Evolutionary conservation across 2,329 filamentous ascomycete genomes (phyloP).

Genomic region (Hypocreales sp.): DNA sequence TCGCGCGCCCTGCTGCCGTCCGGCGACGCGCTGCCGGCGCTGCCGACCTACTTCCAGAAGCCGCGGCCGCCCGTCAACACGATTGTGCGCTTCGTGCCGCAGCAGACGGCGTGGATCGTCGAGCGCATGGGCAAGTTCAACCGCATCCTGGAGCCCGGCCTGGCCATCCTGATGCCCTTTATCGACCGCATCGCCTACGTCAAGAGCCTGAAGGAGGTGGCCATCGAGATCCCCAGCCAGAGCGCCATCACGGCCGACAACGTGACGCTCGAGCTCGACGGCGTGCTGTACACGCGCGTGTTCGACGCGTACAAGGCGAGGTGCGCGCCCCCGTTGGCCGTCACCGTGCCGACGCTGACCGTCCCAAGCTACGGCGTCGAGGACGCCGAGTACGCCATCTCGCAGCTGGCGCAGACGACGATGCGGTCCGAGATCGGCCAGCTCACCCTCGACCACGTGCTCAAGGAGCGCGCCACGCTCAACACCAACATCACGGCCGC

Average conservation of each 20-base stretch:
- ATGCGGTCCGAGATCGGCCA: conserved; percentile 99
- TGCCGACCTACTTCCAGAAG: conserved; percentile 69
- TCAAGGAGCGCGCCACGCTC: conserved; percentile 90
- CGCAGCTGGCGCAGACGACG: conserved; percentile 91
- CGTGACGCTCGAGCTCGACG: conserved; percentile 89
- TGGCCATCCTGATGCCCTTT: conserved; percentile 79
- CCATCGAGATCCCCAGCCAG: conserved; percentile 94
- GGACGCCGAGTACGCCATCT: conserved; percentile 97
- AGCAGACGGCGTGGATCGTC: conserved; percentile 98
- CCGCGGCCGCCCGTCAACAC: conserved; percentile 77
- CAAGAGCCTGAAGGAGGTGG: conserved; percentile 89
- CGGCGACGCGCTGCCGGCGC: conserved; percentile 10
- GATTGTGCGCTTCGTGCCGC: conserved; percentile 90
- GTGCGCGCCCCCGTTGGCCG: no score
- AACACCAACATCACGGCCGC: conserved; percentile 98
- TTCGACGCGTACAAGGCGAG: conserved; percentile 98
- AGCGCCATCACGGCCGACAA: conserved; percentile 98
- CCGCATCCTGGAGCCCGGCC: conserved; percentile 78
- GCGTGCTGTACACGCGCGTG: conserved; percentile 86
- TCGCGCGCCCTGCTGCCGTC: conserved; percentile 16
- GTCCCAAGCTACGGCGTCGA: conserved; percentile 80
- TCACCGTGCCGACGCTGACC: neutral
- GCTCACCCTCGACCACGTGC: conserved; percentile 86
- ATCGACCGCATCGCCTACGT: conserved; percentile 96
- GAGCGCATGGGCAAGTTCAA: conserved; percentile 99